Percentiles rank a stretch among this genome's conserved stretches.
Conservation (phyloP, 441 rosid species). For the Mallotus repandus region DNA sequence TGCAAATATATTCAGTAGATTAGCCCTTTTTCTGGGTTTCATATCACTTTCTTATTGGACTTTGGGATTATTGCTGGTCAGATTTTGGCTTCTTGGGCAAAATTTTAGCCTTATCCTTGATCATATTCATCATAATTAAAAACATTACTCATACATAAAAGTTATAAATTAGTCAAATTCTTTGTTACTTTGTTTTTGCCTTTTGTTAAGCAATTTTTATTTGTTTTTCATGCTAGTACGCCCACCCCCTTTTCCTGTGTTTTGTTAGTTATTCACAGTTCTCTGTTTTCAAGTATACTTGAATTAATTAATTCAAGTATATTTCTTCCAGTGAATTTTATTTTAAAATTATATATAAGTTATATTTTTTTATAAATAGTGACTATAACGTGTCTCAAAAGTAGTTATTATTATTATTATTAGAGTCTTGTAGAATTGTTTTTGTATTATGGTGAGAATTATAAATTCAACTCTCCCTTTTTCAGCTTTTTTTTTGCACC, state of each 20-base stretch:
- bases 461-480: too few relatives aligned
- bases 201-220: neutral
- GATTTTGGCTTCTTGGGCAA: neutral
- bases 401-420: too few relatives aligned
- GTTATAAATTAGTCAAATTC: conserved; percentile 6
- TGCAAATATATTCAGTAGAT: neutral
- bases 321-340: too few relatives aligned
- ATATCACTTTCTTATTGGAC: conserved; percentile 1
- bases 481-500: too few relatives aligned
- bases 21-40: neutral
- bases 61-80: neutral
- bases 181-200: neutral
- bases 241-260: neutral
- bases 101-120: neutral
- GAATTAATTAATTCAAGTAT: too few relatives aligned
- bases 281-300: neutral
- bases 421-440: too few relatives aligned
- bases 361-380: too few relatives aligned
- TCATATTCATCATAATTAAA: neutral
- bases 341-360: too few relatives aligned
- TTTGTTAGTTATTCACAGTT: neutral
- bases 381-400: too few relatives aligned
- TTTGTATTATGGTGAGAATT: too few relatives aligned
- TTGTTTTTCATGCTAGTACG: neutral
- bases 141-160: neutral